Evolutionary conservation across 148 eudicot genomes (phyloP).

Genomic region (Diospyros lotus): DNA sequence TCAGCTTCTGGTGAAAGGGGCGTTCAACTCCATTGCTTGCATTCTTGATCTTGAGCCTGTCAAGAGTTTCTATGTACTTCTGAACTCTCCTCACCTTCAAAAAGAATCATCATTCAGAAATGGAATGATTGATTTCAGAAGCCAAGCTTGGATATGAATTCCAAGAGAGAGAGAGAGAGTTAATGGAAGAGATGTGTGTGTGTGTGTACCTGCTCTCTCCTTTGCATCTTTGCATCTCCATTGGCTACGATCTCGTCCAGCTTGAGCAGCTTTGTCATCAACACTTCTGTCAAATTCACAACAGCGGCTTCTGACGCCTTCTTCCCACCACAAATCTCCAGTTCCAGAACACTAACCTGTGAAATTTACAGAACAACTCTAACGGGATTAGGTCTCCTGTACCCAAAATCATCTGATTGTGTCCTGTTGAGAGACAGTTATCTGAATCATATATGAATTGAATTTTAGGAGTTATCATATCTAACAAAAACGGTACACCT

Average conservation of each 20-base stretch:
- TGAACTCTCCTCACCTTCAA: constrained; percentile 27
- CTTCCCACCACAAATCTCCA: constrained; percentile 52
- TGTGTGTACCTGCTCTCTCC: constrained; percentile 63
- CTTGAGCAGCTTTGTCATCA: constrained; percentile 70
- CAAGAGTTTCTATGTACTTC: constrained; percentile 25
- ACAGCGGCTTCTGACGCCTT: constrained; percentile 50
- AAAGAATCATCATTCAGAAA: neutral
- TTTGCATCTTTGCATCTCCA: constrained; percentile 61
- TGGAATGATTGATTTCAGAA: neutral
- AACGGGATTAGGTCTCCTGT: too few relatives aligned
- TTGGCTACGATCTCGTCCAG: constrained; percentile 72
- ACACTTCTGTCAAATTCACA: constrained; percentile 52
- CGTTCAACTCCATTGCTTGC: constrained; percentile 1
- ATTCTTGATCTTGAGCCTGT: constrained; percentile 19
- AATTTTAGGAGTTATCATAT: too few relatives aligned
- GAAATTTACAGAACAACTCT: neutral
- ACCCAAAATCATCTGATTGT: too few relatives aligned
- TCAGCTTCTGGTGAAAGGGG: constrained; percentile 1
- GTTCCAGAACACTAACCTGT: constrained; percentile 56
- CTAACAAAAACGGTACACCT: constrained; percentile 29
- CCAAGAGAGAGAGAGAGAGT: too few relatives aligned
- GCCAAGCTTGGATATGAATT: neutral
- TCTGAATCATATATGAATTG: too few relatives aligned
- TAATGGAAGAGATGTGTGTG: too few relatives aligned
- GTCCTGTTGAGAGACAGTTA: too few relatives aligned